Evolutionary conservation across 108 stramenopile genomes (phyloP), one percentile per base, ranked within the genome.

Genomic region (Halocafeteria seosinensis): DNA sequence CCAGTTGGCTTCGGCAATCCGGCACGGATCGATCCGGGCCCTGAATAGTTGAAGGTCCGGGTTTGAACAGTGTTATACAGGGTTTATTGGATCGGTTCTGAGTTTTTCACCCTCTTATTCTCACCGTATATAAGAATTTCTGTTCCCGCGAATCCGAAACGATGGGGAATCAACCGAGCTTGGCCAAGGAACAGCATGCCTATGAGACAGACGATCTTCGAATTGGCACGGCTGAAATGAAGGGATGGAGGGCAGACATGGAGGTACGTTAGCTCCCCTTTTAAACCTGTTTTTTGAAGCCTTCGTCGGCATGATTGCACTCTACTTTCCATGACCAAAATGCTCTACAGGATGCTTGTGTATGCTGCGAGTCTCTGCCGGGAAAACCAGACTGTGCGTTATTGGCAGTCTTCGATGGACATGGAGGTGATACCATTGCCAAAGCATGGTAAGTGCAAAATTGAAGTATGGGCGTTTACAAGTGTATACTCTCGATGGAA

Each of bases 221-320:
- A 1, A 24, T 24, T 3, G 37, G 37, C 2, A 35, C 36, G 17
- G 57, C 25, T 17, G 6, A 6, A 17, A 59, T 59, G 57, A 28
- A 76, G 71, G 77, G 77, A 1, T 75, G 72, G 75, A 50, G 77
- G 31, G 69, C 60, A 12, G 59, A 73, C 27, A 78, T 78, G 77
- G 77, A 78, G 55, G 77, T 55, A 11, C 8, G 53, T 31, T 11
- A 28, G 11, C 8, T 8, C 29, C 53, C 32, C 8, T 28, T 5
- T 4, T 8, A 9, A 9, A 31, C 53, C 8, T 31, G n/a, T 11
- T 28, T 4, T 8, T 31, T 59, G 57, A 6, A 2, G 57, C 12
- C 21, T 1, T n/a, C 12, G 2, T 11, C 2, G 57, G 34, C 4
- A 35, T n/a, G 13, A 3, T 11, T 30, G 12, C 57, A 59, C 21